phyloP scores from a whole-genome alignment of 2,329 filamentous ascomycete species.

The Penicillium sp. region DNA sequence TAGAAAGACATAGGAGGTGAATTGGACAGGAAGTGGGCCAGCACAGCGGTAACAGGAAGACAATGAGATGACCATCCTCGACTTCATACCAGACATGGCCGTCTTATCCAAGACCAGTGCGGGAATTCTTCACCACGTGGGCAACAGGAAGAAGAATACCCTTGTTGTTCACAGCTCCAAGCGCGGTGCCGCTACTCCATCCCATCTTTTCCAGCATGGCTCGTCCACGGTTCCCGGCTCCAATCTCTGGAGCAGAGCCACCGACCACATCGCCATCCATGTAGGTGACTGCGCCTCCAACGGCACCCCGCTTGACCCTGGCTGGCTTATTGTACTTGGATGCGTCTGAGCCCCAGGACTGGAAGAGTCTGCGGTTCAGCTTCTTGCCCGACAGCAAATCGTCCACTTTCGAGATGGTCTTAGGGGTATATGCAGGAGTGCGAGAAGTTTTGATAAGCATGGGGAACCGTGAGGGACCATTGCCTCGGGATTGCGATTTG shows the following conservation, averaged over 20 bases:
- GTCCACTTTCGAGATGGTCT: conserved; percentile 52
- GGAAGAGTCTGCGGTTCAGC: conserved; percentile 31
- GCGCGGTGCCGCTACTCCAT: conserved; percentile 81
- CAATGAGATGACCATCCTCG: neutral
- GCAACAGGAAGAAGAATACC: conserved; percentile 84
- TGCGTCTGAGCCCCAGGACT: conserved; percentile 27
- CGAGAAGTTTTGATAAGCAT: conserved; percentile 72
- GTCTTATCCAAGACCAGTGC: conserved; percentile 70
- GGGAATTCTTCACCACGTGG: conserved; percentile 83
- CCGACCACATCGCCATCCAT: conserved; percentile 88
- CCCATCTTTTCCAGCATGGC: conserved; percentile 97
- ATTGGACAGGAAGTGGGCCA: neutral
- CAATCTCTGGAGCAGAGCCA: conserved; percentile 79
- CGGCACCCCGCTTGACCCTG: conserved; percentile 39
- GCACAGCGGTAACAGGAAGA: neutral
- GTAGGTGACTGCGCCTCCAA: conserved; percentile 58
- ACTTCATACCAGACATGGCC: neutral
- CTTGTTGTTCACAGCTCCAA: conserved; percentile 81
- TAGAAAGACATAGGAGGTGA: neutral
- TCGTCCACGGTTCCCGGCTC: conserved; percentile 77
- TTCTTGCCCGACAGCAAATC: conserved; percentile 39
- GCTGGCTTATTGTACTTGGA: conserved; percentile 15
- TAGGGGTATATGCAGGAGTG: conserved; percentile 64
- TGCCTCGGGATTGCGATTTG: conserved; percentile 81
- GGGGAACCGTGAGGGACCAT: conserved; percentile 71